phyloP scores from a whole-genome alignment of 2,329 filamentous ascomycete species.

The Exophiala xenobiotica region DNA sequence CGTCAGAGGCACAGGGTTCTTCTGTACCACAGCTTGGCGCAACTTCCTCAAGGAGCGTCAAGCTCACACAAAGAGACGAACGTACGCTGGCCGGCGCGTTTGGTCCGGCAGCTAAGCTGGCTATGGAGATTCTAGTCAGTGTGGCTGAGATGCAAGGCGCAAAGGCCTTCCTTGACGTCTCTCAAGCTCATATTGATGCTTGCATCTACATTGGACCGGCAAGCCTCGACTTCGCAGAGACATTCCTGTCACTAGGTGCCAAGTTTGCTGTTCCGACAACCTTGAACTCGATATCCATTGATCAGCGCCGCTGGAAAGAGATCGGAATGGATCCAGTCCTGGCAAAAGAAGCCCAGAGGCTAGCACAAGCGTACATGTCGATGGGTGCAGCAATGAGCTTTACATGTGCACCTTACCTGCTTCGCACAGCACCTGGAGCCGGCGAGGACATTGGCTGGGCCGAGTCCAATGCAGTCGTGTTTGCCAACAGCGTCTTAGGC shows the following conservation, averaged over 20 bases:
- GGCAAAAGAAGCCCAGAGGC: conserved; percentile 34
- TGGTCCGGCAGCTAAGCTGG: conserved; percentile 38
- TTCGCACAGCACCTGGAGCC: conserved; percentile 36
- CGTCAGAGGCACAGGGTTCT: too few species aligned
- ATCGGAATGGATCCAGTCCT: conserved; percentile 38
- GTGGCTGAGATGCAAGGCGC: conserved; percentile 41
- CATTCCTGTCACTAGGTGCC: conserved; percentile 37
- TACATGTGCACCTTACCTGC: conserved; percentile 47
- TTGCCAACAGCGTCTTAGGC: conserved; percentile 48
- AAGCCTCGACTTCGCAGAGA: conserved; percentile 40
- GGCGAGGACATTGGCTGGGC: conserved; percentile 48
- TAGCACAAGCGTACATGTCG: conserved; percentile 40
- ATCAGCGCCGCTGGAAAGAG: conserved; percentile 42
- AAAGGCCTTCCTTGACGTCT: conserved; percentile 38
- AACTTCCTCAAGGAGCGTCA: conserved; percentile 8
- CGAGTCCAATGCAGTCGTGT: conserved; percentile 50
- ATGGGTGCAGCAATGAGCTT: conserved; percentile 46
- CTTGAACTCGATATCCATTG: conserved; percentile 47
- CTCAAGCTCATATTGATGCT: conserved; percentile 46
- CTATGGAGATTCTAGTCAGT: conserved; percentile 41
- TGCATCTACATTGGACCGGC: conserved; percentile 46
- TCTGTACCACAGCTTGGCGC: too few species aligned
- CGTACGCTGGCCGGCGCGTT: conserved; percentile 34
- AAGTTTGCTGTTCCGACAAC: conserved; percentile 43
- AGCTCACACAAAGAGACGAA: conserved; percentile 30